phyloP scores from a whole-genome alignment of 441 rosid species.

The Cnidoscolus chayamansa region DNA sequence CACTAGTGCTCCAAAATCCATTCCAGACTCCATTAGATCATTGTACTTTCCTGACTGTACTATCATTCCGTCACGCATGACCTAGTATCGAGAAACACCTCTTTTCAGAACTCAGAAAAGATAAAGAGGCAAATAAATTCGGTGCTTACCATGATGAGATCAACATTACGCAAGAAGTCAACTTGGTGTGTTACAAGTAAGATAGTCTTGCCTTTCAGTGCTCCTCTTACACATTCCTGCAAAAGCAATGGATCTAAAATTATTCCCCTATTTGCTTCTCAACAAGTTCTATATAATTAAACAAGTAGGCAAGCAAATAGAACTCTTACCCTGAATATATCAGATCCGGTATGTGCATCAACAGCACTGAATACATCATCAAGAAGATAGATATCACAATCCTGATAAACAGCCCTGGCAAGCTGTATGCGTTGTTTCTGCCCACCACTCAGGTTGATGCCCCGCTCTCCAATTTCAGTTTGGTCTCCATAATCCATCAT shows the following conservation, averaged over 20 bases:
- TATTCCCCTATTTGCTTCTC: background rate
- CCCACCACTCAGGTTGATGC: conserved; percentile 93
- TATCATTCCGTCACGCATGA: conserved; percentile 83
- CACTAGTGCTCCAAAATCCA: conserved; percentile 72
- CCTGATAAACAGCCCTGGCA: conserved; percentile 93
- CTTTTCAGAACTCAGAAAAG: conserved; percentile 4
- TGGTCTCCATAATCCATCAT: conserved; percentile 95
- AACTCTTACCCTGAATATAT: conserved; percentile 67
- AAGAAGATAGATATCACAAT: conserved; percentile 78
- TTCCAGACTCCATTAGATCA: conserved; percentile 48
- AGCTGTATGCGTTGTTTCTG: conserved; percentile 95
- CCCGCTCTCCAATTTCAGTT: conserved; percentile 95
- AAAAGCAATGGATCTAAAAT: conserved; percentile 23
- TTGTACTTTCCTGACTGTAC: conserved; percentile 85
- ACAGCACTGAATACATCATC: conserved; percentile 96
- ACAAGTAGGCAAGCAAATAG: background rate
- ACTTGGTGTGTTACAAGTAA: conserved; percentile 93
- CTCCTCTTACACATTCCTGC: conserved; percentile 85
- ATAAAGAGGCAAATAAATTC: background rate
- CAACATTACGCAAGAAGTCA: conserved; percentile 84
- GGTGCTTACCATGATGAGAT: conserved; percentile 61
- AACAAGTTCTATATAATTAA: no score
- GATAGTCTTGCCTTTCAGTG: conserved; percentile 71
- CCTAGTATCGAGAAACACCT: conserved; percentile 33
- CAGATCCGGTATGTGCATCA: conserved; percentile 95